phyloP scores from a whole-genome alignment of 805 yeast species.

The Metschnikowia gelsemii region DNA sequence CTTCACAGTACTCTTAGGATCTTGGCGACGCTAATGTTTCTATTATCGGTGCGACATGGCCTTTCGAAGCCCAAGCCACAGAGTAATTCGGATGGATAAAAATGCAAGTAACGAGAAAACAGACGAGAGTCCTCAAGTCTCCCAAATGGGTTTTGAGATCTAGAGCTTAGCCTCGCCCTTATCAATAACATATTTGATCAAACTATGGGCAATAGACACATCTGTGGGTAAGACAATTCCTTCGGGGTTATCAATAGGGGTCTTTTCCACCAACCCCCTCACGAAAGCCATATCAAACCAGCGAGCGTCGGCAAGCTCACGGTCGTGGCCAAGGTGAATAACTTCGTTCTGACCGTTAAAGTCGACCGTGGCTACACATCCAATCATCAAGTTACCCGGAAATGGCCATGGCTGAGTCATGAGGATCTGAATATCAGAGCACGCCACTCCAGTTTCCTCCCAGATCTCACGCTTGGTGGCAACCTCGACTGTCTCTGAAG shows the following conservation, averaged over 20 bases:
- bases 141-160: neutral
- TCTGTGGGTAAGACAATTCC: conserved; percentile 43
- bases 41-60: too few species aligned
- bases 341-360: conserved; percentile 62
- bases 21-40: too few species aligned
- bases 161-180: conserved; percentile 20
- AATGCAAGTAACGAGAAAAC: neutral
- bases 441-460: conserved; percentile 90
- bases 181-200: conserved; percentile 44
- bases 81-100: too few species aligned
- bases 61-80: too few species aligned
- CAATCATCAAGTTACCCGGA: conserved; percentile 91
- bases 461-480: conserved; percentile 87
- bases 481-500: conserved; percentile 86
- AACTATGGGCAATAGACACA: conserved; percentile 44
- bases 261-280: conserved; percentile 34
- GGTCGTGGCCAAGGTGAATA: conserved; percentile 76
- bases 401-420: conserved; percentile 97
- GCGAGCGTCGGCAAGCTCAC: conserved; percentile 79
- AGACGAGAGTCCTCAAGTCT: neutral
- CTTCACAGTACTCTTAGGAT: too few species aligned
- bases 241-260: conserved; percentile 30
- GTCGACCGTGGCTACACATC: conserved; percentile 80
- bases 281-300: conserved; percentile 72
- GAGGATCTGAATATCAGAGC: conserved; percentile 55